phyloP scores from a whole-genome alignment of 1,139 yeast genomes.

The Eremothecium coryli region DNA sequence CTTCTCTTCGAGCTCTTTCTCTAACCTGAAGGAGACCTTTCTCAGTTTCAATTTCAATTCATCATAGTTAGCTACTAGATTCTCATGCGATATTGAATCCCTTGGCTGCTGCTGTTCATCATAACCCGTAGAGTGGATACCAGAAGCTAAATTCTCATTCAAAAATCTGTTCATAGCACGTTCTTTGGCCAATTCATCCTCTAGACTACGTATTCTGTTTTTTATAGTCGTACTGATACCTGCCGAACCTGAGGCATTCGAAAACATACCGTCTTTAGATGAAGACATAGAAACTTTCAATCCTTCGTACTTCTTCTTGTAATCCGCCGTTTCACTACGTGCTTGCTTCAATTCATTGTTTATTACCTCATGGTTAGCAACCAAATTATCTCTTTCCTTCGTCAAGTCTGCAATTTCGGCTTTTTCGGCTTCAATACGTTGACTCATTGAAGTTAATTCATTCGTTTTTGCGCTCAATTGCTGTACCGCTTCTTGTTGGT shows the following conservation, averaged over 20 bases:
- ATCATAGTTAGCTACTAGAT: slow-evolving; percentile 35
- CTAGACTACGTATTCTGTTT: slow-evolving; percentile 21
- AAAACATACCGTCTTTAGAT: background rate
- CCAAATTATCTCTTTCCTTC: slow-evolving; percentile 26
- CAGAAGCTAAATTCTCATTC: slow-evolving; percentile 19
- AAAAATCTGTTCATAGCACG: slow-evolving; percentile 23
- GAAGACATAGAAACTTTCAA: slow-evolving; percentile 16
- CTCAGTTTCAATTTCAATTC: slow-evolving; percentile 44
- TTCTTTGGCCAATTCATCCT: slow-evolving; percentile 25
- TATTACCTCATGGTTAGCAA: slow-evolving; percentile 15
- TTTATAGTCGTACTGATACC: background rate
- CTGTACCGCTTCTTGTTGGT: slow-evolving; percentile 33
- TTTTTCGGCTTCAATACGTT: slow-evolving; percentile 23
- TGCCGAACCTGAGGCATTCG: background rate
- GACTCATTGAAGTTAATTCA: slow-evolving; percentile 30
- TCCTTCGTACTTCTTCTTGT: slow-evolving; percentile 21
- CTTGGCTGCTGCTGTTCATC: background rate
- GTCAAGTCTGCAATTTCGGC: slow-evolving; percentile 21
- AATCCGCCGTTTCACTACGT: slow-evolving; percentile 22
- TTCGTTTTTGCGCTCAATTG: slow-evolving; percentile 34
- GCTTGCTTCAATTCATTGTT: slow-evolving; percentile 16
- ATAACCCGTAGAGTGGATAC: slow-evolving; percentile 1
- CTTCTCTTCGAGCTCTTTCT: slow-evolving; percentile 48
- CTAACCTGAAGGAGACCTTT: slow-evolving; percentile 42
- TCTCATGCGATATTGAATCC: slow-evolving; percentile 3